Percentiles rank a stretch among this genome's conserved stretches.
These are phyloP conservation scores for Neckera pumila DNA, from an alignment of 225 moss, liverwort and hornwort species.

Conservation along the genomic window DNA sequence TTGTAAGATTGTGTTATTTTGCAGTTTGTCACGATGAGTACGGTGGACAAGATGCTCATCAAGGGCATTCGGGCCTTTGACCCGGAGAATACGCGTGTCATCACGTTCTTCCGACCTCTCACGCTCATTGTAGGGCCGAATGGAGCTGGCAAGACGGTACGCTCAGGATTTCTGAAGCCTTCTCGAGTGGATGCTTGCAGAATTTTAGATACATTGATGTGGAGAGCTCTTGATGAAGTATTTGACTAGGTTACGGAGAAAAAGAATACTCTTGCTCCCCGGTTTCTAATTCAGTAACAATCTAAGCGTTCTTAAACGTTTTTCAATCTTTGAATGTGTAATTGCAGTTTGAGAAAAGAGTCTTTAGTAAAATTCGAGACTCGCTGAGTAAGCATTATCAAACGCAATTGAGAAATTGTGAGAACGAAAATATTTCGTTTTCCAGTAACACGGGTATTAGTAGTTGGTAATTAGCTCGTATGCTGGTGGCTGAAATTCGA, in stretches of 20 bases:
- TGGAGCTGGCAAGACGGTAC: slow-evolving; percentile 96
- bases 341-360: not conserved
- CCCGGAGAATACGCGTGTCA: slow-evolving; percentile 88
- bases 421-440: not conserved
- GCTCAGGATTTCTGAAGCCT: not conserved
- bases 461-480: not conserved
- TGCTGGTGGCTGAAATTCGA: not conserved
- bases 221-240: not conserved
- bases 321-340: not conserved
- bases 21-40: slow-evolving; percentile 56
- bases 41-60: slow-evolving; percentile 99
- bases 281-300: not conserved
- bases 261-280: not conserved
- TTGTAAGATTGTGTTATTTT: not conserved
- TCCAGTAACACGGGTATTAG: not conserved
- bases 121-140: slow-evolving; percentile 97
- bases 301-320: not conserved
- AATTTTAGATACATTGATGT: not conserved
- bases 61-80: slow-evolving; percentile 99
- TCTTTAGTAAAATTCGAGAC: not conserved
- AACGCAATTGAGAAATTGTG: not conserved
- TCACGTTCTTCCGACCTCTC: slow-evolving; percentile 91
- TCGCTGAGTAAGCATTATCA: not conserved
- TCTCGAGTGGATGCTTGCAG: not conserved
- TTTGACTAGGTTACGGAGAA: not conserved